A percentile compares a stretch with the other conserved stretches of the same genome.
Evolutionary conservation across 2,329 filamentous ascomycete species (phyloP).

Genomic region (Cryoendolithus antarcticus): DNA sequence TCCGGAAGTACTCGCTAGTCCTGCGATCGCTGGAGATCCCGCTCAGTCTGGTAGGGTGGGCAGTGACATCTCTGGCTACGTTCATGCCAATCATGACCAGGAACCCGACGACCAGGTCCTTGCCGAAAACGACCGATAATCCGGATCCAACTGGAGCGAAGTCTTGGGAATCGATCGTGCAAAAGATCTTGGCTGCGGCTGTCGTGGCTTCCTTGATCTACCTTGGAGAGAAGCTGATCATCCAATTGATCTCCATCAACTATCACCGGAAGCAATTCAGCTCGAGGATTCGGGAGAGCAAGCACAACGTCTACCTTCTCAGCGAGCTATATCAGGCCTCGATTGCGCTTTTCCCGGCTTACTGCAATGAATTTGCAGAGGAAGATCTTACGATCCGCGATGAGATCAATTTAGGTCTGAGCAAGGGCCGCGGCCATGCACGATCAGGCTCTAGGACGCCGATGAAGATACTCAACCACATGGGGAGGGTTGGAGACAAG

Average conservation of each 20-base stretch:
- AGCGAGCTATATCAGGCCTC: slow-evolving; percentile 85
- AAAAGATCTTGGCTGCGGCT: slow-evolving; percentile 52
- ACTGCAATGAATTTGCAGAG: slow-evolving; percentile 78
- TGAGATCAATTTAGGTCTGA: slow-evolving; percentile 49
- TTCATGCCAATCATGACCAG: slow-evolving; percentile 39
- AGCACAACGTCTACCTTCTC: slow-evolving; percentile 70
- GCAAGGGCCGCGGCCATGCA: slow-evolving; percentile 37
- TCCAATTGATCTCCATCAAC: slow-evolving; percentile 73
- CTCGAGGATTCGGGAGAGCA: slow-evolving; percentile 74
- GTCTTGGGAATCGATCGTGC: slow-evolving; percentile 44
- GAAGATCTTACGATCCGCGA: slow-evolving; percentile 90
- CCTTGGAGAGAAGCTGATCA: slow-evolving; percentile 61
- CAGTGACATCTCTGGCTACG: slow-evolving; percentile 45
- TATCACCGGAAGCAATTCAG: slow-evolving; percentile 79
- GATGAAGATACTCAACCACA: slow-evolving; percentile 59
- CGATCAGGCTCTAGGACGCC: slow-evolving; percentile 58
- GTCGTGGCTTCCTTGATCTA: slow-evolving; percentile 59
- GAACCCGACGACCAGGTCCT: slow-evolving; percentile 21
- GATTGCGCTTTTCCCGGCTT: slow-evolving; percentile 76
- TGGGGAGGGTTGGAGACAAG: slow-evolving; percentile 76
- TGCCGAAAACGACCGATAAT: slow-evolving; percentile 2
- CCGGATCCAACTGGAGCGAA: slow-evolving; percentile 12
- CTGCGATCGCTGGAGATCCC: slow-evolving; percentile 47
- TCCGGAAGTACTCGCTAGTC: slow-evolving; percentile 50
- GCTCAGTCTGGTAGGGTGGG: slow-evolving; percentile 48